These are phyloP conservation scores for Amaranthus hypochondriacus DNA, from an alignment of 148 eudicot species.

Conservation along the genomic window DNA sequence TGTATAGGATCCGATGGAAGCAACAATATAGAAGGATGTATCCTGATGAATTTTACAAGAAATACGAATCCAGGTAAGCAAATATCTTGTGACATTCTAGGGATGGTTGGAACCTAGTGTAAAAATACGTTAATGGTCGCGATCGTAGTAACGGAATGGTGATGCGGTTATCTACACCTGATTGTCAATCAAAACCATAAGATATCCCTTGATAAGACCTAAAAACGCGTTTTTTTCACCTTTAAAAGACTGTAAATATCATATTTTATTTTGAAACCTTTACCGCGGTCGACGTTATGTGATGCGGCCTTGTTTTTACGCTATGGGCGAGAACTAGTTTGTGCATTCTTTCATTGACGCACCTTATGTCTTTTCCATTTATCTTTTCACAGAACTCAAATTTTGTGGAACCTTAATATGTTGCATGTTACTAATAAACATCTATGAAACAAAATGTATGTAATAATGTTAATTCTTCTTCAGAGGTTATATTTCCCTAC, in stretches of 20 bases:
- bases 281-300: too few relatives aligned
- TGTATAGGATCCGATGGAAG: conserved; percentile 73
- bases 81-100: not conserved
- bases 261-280: too few relatives aligned
- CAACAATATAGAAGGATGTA: conserved; percentile 71
- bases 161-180: too few relatives aligned
- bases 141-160: too few relatives aligned
- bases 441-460: not conserved
- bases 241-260: too few relatives aligned
- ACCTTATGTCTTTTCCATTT: not conserved
- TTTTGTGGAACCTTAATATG: not conserved
- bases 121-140: too few relatives aligned
- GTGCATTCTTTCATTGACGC: not conserved
- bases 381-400: not conserved
- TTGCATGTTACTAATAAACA: not conserved
- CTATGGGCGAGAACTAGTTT: not conserved
- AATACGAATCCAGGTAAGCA: conserved; percentile 67
- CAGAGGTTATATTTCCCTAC: not conserved
- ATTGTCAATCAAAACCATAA: too few relatives aligned
- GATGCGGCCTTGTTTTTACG: too few relatives aligned
- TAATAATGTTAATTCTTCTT: not conserved
- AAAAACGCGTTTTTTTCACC: too few relatives aligned
- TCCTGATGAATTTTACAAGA: conserved; percentile 76
- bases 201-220: too few relatives aligned
- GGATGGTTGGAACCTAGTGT: not conserved